phyloP scores from a whole-genome alignment of 495 filamentous ascomycete genomes.

The Daldinia grandis region DNA sequence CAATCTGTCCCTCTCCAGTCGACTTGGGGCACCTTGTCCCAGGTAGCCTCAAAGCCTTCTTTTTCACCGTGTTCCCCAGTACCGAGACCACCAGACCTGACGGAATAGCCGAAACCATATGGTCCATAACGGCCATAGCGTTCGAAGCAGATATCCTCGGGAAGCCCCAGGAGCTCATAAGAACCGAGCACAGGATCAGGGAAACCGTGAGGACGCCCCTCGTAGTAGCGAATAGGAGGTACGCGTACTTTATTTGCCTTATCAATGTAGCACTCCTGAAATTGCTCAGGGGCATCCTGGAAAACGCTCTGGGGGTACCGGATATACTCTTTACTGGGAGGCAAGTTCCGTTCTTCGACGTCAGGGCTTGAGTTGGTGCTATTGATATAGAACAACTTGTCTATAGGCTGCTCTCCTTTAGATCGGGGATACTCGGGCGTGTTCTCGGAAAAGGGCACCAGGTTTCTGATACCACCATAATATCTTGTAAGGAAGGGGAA shows the following conservation, averaged over 20 bases:
- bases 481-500: slow-evolving; percentile 86
- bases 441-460: slow-evolving; percentile 69
- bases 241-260: slow-evolving; percentile 65
- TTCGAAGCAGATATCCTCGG: slow-evolving; percentile 93
- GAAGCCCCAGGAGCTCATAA: slow-evolving; percentile 79
- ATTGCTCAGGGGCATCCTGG: slow-evolving; percentile 35
- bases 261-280: slow-evolving; percentile 80
- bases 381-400: slow-evolving; percentile 37
- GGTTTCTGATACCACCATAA: slow-evolving; percentile 77
- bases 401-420: slow-evolving; percentile 54
- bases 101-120: slow-evolving; percentile 87
- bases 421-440: slow-evolving; percentile 78
- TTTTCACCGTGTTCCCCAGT: slow-evolving; percentile 80
- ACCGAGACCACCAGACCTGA: slow-evolving; percentile 78
- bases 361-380: slow-evolving; percentile 41
- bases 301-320: slow-evolving; percentile 46
- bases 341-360: slow-evolving; percentile 44
- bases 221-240: slow-evolving; percentile 72
- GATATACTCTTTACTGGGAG: slow-evolving; percentile 64
- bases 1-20: slow-evolving; percentile 79
- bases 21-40: slow-evolving; percentile 71
- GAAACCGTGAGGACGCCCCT: slow-evolving; percentile 79
- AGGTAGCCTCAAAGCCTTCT: slow-evolving; percentile 76
- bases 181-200: slow-evolving; percentile 85
- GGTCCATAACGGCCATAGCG: slow-evolving; percentile 87